These are phyloP conservation scores for Trypanosoma theileri DNA, from an alignment of 208 protist genomes.

Conservation along the genomic window DNA sequence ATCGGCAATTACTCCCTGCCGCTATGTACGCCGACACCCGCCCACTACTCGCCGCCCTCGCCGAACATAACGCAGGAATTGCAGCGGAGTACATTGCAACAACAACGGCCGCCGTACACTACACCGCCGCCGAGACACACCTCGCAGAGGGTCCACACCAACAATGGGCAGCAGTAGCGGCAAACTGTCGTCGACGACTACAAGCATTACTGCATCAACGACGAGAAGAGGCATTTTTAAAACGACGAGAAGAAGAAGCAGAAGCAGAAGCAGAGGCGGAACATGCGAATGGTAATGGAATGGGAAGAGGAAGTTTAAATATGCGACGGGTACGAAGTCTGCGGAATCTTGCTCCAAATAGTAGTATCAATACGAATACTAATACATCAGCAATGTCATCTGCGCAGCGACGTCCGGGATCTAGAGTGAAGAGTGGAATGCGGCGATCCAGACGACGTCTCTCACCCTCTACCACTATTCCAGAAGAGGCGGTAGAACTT, in stretches of 20 bases:
- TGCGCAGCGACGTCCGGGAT: too few species aligned
- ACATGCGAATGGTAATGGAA: too few species aligned
- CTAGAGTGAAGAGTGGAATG: too few species aligned
- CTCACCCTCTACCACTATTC: background rate
- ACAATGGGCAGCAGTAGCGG: constrained; percentile 27
- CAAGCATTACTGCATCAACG: constrained; percentile 16
- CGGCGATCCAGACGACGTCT: too few species aligned
- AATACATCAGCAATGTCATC: background rate
- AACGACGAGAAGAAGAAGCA: constrained; percentile 4
- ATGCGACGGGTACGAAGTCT: too few species aligned
- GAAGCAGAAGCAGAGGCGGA: constrained; percentile 12
- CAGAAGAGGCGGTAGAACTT: constrained; percentile 25
- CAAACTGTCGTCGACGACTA: constrained; percentile 17
- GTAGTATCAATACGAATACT: background rate
- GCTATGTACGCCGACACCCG: constrained; percentile 4
- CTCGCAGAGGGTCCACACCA: constrained; percentile 27
- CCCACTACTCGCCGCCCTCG: constrained; percentile 22
- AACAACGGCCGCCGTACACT: constrained; percentile 11
- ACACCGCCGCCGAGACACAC: constrained; percentile 10
- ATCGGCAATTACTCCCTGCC: background rate
- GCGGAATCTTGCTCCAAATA: background rate
- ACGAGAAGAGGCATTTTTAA: constrained; percentile 10
- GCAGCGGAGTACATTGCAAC: constrained; percentile 25
- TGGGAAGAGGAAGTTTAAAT: too few species aligned
- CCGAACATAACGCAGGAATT: constrained; percentile 28